A percentile compares a stretch with the other conserved stretches of the same genome.
phyloP scores from a whole-genome alignment of 2,329 filamentous ascomycete species.

The Fusarium dlaminii region DNA sequence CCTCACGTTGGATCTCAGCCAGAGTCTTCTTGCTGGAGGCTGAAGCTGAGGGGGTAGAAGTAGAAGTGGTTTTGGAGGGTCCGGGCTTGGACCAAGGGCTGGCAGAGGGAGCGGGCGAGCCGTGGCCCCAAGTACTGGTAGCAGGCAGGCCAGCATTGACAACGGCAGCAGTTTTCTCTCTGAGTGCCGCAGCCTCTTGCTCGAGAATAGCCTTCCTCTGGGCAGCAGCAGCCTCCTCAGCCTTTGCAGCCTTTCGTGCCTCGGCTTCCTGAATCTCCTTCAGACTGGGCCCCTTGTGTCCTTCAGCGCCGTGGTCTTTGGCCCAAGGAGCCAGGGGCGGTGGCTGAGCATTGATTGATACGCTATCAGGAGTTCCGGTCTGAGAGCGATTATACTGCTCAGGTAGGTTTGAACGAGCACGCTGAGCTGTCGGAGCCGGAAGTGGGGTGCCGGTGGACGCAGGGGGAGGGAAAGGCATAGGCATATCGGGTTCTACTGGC shows the following conservation, averaged over 20 bases:
- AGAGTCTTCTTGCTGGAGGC: conserved; percentile 81
- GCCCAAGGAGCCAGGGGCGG: conserved; percentile 94
- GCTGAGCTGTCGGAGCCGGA: conserved; percentile 88
- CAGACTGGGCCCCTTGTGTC: conserved; percentile 86
- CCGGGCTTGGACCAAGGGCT: conserved; percentile 76
- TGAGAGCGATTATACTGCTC: conserved; percentile 77
- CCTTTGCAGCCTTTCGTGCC: conserved; percentile 89
- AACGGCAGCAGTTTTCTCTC: conserved; percentile 63
- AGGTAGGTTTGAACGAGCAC: conserved; percentile 83
- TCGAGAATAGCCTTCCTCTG: conserved; percentile 81
- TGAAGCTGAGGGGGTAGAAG: conserved; percentile 34
- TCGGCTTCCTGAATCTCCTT: conserved; percentile 98
- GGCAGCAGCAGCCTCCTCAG: conserved; percentile 81
- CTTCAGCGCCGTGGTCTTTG: conserved; percentile 76
- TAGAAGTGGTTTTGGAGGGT: conserved; percentile 52
- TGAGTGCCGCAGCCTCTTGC: conserved; percentile 73
- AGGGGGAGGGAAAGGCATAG: conserved; percentile 76
- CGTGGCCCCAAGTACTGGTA: conserved; percentile 87
- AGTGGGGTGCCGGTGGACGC: conserved; percentile 79
- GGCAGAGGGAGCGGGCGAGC: conserved; percentile 73
- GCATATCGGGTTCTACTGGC: conserved; percentile 68
- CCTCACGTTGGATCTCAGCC: conserved; percentile 95
- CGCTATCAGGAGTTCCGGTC: conserved; percentile 76
- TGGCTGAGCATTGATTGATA: conserved; percentile 54
- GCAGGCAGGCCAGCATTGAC: conserved; percentile 76